phyloP scores from a whole-genome alignment of 805 yeast species.

The Candida schatavii region DNA sequence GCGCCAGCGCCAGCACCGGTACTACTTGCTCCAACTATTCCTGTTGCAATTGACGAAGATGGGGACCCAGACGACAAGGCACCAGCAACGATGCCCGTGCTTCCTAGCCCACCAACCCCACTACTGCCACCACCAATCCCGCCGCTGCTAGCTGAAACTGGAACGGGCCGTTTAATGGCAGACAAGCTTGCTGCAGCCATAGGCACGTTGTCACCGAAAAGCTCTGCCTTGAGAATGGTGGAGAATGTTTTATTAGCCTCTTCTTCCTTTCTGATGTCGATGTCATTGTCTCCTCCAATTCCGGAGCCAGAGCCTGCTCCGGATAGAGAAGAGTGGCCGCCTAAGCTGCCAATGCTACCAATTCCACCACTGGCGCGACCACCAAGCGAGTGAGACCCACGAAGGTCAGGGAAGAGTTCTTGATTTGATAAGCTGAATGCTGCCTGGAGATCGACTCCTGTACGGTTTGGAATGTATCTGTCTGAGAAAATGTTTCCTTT shows the following conservation, averaged over 20 bases:
- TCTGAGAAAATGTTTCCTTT: constrained; percentile 64
- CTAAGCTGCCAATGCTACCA: background rate
- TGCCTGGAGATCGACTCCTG: constrained; percentile 84
- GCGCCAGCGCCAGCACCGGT: background rate
- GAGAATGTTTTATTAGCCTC: constrained; percentile 88
- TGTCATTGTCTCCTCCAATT: constrained; percentile 48
- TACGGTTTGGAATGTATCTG: constrained; percentile 82
- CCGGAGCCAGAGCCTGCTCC: constrained; percentile 11
- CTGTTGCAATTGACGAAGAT: background rate
- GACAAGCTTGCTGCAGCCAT: constrained; percentile 4
- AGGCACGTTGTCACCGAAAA: constrained; percentile 86
- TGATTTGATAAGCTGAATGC: constrained; percentile 62
- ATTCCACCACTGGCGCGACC: background rate
- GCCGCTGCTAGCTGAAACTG: background rate
- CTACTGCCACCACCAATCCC: background rate
- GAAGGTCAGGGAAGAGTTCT: constrained; percentile 23
- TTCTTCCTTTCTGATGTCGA: constrained; percentile 66
- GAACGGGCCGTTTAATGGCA: background rate
- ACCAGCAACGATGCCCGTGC: background rate
- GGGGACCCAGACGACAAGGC: background rate
- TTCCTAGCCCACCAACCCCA: no score
- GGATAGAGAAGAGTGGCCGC: constrained; percentile 6
- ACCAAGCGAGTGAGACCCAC: background rate
- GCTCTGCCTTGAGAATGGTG: constrained; percentile 79
- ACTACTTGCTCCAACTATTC: background rate